Base-by-base conservation (phyloP, 78 protist genomes). In the Dictyostelium firmibasis region DNA sequence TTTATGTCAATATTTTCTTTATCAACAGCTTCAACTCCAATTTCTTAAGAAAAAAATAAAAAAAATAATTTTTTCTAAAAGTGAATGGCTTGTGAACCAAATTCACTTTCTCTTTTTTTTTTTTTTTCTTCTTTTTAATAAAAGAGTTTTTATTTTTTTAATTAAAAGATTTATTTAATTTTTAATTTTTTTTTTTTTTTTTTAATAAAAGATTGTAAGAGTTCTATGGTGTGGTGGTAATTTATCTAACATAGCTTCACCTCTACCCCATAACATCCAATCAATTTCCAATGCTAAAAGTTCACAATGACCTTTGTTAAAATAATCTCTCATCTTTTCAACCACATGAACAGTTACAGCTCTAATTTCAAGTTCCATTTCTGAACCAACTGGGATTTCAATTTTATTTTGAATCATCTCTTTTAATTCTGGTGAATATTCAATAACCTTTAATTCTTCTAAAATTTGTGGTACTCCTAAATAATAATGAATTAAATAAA, bases 241-340 rank as follows among this genome's bases (percentile, higher is more conserved):
- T 67, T 29, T 74, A 82, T 86, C 92, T n/a, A 93, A 72, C 92
- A 82, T 83, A 6, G 93, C 92, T 74, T 93, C 96, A 31, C 93
- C 96, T 60, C 91, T 76, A 44, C 92, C 94, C 96, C 96, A 93
- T 6, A 93, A 62, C 96, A 93, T 86, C 96, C 96, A 93, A 76
- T 93, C 96, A 9, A 93, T 84, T 35, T 93, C 96, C 36, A 92
- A 41, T 5, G 96, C 96, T n/a, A 84, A 67, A 14, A 92, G 77
- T 11, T 53, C 50, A 41, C 89, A 74, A 35, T 70, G 75, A 81
- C 83, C 75, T 27, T 60, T 64, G 11, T 76, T 72, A 44, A 93
- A 87, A 10, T 85, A 57, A 57, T 81, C 93, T 69, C 93, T 70
- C 96, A 93, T 86, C 57, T 29, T 62, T 29, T 93, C 96, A 4